A percentile compares a stretch with the other conserved stretches of the same genome.
Evolutionary conservation across 2,329 filamentous ascomycete species (phyloP).

Genomic region (Fusarium xyrophilum): DNA sequence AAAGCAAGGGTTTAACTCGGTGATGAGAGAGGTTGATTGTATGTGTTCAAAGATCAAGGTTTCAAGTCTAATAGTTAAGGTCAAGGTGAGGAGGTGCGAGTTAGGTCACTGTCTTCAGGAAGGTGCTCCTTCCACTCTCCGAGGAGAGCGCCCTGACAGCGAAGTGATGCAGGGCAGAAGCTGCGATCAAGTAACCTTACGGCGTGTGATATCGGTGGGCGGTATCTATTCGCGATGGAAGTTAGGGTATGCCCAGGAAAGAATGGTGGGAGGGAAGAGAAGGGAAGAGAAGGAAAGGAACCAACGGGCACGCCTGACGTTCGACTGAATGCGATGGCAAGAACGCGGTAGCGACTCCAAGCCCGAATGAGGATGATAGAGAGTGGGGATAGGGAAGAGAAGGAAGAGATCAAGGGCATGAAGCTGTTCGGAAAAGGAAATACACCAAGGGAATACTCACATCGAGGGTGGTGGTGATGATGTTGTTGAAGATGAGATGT

Average conservation of each 20-base stretch:
- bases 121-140: slow-evolving; percentile 16
- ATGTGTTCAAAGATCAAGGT: neutral
- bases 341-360: neutral
- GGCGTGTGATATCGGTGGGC: neutral
- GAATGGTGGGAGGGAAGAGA: neutral
- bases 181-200: neutral
- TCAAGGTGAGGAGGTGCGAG: no score
- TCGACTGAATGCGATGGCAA: neutral
- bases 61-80: no score
- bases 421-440: neutral
- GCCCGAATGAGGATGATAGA: neutral
- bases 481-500: neutral
- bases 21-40: neutral
- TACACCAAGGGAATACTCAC: neutral
- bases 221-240: neutral
- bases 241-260: neutral
- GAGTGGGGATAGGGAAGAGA: neutral
- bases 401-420: neutral
- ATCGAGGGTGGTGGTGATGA: neutral
- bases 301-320: neutral
- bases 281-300: neutral
- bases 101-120: neutral
- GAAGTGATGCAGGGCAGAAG: neutral
- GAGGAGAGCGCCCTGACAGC: neutral
- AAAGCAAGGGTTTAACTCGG: slow-evolving; percentile 3